A percentile compares a stretch with the other conserved stretches of the same genome.
These are phyloP conservation scores for Penicillium fuscoglaucum DNA, from an alignment of 2,329 filamentous ascomycete species.

Conservation along the genomic window DNA sequence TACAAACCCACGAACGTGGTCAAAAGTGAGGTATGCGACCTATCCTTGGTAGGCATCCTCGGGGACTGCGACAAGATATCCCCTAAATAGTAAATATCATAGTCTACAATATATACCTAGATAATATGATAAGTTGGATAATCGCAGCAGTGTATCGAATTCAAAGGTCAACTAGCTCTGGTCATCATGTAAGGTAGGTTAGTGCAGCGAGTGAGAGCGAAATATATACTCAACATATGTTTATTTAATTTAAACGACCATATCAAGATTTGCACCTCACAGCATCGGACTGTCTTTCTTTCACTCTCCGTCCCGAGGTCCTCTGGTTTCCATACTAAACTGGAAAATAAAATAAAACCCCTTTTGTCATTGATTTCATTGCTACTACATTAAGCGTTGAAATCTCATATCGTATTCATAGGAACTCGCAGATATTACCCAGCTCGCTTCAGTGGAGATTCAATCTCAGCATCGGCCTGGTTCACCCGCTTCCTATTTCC, in stretches of 20 bases:
- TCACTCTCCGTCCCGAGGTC: neutral
- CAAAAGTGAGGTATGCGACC: neutral
- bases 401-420: neutral
- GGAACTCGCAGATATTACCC: slow-evolving; percentile 6
- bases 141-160: neutral
- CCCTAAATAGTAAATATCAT: neutral
- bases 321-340: neutral
- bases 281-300: too few relatives aligned
- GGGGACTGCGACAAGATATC: neutral
- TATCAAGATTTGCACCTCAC: neutral
- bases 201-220: neutral
- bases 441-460: slow-evolving; percentile 19
- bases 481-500: slow-evolving; percentile 39
- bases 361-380: neutral
- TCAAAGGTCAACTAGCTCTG: neutral
- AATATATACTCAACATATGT: neutral
- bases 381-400: neutral
- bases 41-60: neutral
- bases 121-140: neutral
- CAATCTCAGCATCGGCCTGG: slow-evolving; percentile 6
- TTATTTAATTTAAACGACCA: neutral
- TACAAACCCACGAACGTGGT: neutral
- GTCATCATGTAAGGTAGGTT: neutral
- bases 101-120: neutral
- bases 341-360: neutral